These are phyloP conservation scores for Noccaea caerulescens DNA, from an alignment of 345 rosid species.

Conservation along the genomic window DNA sequence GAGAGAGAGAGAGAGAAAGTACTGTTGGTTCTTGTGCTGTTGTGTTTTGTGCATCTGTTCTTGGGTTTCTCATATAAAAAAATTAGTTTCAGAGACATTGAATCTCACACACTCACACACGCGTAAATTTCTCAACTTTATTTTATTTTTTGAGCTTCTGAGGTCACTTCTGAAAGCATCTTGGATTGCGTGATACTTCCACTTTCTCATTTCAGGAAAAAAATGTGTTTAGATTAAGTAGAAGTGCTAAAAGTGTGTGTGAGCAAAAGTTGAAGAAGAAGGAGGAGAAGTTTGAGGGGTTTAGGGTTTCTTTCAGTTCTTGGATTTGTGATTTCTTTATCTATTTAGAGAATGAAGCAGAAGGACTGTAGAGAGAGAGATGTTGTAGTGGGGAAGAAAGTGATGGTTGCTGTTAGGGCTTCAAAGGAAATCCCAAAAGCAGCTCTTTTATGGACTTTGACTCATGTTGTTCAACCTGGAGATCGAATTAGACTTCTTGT, in stretches of 20 bases:
- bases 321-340: slow-evolving; percentile 3
- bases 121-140: slow-evolving; percentile 42
- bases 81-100: slow-evolving; percentile 30
- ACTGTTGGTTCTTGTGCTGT: slow-evolving; percentile 41
- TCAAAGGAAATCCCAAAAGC: slow-evolving; percentile 84
- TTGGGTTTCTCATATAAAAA: slow-evolving; percentile 38
- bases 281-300: slow-evolving; percentile 7
- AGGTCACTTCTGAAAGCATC: slow-evolving; percentile 39
- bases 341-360: slow-evolving; percentile 50
- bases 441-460: slow-evolving; percentile 86
- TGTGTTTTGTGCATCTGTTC: slow-evolving; percentile 49
- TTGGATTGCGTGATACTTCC: slow-evolving; percentile 57
- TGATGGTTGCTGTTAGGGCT: slow-evolving; percentile 84
- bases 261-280: slow-evolving; percentile 16
- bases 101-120: slow-evolving; percentile 41
- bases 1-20: slow-evolving; percentile 27
- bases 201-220: slow-evolving; percentile 42
- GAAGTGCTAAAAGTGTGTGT: slow-evolving; percentile 29
- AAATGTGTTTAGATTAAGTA: slow-evolving; percentile 49
- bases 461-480: slow-evolving; percentile 92
- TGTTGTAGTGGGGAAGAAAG: slow-evolving; percentile 64
- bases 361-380: slow-evolving; percentile 57
- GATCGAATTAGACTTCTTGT: slow-evolving; percentile 85
- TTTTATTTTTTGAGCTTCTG: background rate
- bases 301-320: background rate